phyloP scores from a whole-genome alignment of 2,329 filamentous ascomycete species.

The Arthrinium puccinioides region DNA sequence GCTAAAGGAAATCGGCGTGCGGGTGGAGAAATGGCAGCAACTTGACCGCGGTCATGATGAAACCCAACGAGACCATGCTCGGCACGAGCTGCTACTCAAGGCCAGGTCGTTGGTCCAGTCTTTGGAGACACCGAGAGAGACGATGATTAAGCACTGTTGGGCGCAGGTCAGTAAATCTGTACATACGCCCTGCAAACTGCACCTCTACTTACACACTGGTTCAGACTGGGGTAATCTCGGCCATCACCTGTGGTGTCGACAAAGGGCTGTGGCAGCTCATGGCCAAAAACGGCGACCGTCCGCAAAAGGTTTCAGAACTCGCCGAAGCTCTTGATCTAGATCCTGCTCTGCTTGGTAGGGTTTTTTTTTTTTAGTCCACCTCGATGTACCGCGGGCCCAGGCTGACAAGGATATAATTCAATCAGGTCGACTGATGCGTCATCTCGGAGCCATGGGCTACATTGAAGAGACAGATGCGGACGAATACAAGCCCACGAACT shows the following conservation, averaged over 20 bases:
- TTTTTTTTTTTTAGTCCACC: no score
- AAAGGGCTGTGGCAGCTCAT: slow-evolving; percentile 27
- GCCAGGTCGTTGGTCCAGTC: slow-evolving; percentile 26
- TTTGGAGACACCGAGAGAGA: slow-evolving; percentile 39
- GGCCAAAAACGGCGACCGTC: slow-evolving; percentile 19
- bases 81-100: slow-evolving; percentile 24
- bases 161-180: slow-evolving; percentile 28
- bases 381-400: no score
- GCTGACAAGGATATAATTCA: not conserved
- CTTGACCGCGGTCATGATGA: no score
- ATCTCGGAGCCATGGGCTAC: slow-evolving; percentile 10
- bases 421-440: slow-evolving; percentile 8
- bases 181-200: no score
- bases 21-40: no score
- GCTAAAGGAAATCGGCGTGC: no score
- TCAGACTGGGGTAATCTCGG: slow-evolving; percentile 9
- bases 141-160: slow-evolving; percentile 39
- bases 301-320: slow-evolving; percentile 23
- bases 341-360: slow-evolving; percentile 17
- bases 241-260: slow-evolving; percentile 24
- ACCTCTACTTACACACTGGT: no score
- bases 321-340: slow-evolving; percentile 20
- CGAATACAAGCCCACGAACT: slow-evolving; percentile 8
- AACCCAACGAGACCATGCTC: no score
- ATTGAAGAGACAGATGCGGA: slow-evolving; percentile 10